Conservation (phyloP, 179 eudicot species). For the Amaranthus tricolor region DNA sequence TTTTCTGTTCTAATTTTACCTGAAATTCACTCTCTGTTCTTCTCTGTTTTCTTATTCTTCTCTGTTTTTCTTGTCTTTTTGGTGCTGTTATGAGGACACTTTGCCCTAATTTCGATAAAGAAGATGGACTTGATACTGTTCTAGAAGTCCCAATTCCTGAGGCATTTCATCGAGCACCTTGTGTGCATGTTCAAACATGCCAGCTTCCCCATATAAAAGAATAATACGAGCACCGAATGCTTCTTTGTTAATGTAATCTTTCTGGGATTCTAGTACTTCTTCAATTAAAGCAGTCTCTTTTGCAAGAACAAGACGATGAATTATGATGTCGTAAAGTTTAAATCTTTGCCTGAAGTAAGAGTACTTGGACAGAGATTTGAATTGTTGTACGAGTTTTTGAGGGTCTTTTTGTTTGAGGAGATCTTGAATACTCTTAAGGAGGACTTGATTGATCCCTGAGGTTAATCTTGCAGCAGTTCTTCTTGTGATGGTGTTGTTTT, state of each 20-base stretch:
- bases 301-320: constrained; percentile 19
- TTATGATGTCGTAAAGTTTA: neutral
- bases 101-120: constrained; percentile 69
- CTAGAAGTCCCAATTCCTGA: constrained; percentile 76
- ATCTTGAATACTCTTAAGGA: neutral
- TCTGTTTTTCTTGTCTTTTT: neutral
- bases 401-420: constrained; percentile 23
- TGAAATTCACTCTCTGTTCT: neutral
- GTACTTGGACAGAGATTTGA: constrained; percentile 9
- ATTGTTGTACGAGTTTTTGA: constrained; percentile 17
- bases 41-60: neutral
- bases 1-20: neutral
- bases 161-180: constrained; percentile 38
- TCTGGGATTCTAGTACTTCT: constrained; percentile 24
- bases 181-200: constrained; percentile 32
- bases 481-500: neutral
- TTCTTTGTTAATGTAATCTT: neutral
- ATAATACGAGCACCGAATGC: constrained; percentile 17
- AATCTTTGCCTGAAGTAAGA: neutral
- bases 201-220: constrained; percentile 26
- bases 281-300: constrained; percentile 22
- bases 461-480: neutral
- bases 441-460: neutral
- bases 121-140: constrained; percentile 79
- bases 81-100: constrained; percentile 55